Evolutionary conservation across 2,329 filamentous ascomycete genomes (phyloP).

Genomic region (Fusarium bulbicola): DNA sequence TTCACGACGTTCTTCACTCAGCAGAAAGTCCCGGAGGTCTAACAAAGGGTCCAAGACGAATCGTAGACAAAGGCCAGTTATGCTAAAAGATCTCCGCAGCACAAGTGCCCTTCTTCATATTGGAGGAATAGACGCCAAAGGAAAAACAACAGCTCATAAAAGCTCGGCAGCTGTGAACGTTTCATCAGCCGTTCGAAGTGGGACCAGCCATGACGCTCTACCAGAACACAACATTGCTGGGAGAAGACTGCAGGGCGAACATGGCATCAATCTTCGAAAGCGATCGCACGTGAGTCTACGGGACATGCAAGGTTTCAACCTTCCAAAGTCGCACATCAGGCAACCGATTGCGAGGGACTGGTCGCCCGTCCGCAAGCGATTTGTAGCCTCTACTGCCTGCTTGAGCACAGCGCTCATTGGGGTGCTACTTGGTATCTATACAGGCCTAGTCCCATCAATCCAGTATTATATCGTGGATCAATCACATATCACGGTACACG

Average conservation of each 20-base stretch:
- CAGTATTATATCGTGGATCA: slow-evolving; percentile 80
- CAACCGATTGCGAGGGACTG: slow-evolving; percentile 78
- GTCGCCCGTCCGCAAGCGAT: slow-evolving; percentile 72
- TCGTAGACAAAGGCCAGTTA: neutral
- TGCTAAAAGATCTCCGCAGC: neutral
- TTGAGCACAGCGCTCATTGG: slow-evolving; percentile 77
- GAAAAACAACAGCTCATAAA: neutral
- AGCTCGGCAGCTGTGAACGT: slow-evolving; percentile 1
- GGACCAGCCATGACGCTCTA: slow-evolving; percentile 35
- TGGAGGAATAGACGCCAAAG: neutral
- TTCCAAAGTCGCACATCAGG: slow-evolving; percentile 64
- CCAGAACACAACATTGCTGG: slow-evolving; percentile 40
- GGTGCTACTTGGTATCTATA: slow-evolving; percentile 77
- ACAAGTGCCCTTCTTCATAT: neutral
- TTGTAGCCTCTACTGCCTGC: slow-evolving; percentile 75
- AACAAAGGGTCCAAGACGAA: slow-evolving; percentile 5
- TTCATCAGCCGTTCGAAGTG: slow-evolving; percentile 13
- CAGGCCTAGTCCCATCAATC: slow-evolving; percentile 80
- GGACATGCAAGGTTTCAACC: slow-evolving; percentile 60
- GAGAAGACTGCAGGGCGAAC: slow-evolving; percentile 41
- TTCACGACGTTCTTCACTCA: neutral
- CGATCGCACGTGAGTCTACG: slow-evolving; percentile 64
- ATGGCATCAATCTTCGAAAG: slow-evolving; percentile 57
- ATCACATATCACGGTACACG: slow-evolving; percentile 72
- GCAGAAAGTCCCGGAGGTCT: slow-evolving; percentile 21